A percentile compares a stretch with the other conserved stretches of the same genome.
Conservation (phyloP, 1,139 yeast species). For the Magnusiomyces tetraspermus region DNA sequence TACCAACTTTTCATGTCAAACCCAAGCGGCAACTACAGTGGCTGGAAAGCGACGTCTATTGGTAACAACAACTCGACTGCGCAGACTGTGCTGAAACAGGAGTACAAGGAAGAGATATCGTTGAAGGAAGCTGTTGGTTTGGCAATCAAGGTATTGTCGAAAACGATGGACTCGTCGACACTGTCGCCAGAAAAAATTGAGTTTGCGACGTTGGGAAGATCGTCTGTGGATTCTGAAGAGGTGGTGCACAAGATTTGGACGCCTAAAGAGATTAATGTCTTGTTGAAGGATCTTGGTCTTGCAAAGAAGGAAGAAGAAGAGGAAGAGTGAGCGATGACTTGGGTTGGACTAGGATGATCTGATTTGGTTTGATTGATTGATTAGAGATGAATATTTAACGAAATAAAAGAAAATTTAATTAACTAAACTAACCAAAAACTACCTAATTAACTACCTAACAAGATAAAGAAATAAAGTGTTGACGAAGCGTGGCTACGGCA, state of each 20-base stretch:
- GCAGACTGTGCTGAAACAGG: constrained; percentile 90
- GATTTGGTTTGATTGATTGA: too few species aligned
- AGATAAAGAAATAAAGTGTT: constrained; percentile 3
- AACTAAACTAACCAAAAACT: neutral
- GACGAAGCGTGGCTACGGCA: constrained; percentile 4
- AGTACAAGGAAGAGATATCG: constrained; percentile 72
- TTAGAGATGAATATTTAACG: neutral
- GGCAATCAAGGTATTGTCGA: constrained; percentile 84
- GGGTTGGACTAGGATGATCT: too few species aligned
- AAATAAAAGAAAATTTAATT: neutral
- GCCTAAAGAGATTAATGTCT: constrained; percentile 62
- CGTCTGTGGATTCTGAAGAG: constrained; percentile 37
- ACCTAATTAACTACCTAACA: neutral
- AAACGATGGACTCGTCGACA: constrained; percentile 86
- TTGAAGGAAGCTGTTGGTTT: constrained; percentile 76
- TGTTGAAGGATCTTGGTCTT: constrained; percentile 68
- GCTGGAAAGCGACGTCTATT: constrained; percentile 96
- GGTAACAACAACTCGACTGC: constrained; percentile 97
- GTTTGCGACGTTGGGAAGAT: constrained; percentile 64
- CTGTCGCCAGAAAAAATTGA: constrained; percentile 83
- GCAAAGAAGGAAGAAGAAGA: constrained; percentile 45
- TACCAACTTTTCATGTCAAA: constrained; percentile 91
- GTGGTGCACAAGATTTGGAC: constrained; percentile 68
- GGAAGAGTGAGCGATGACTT: too few species aligned
- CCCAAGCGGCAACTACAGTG: constrained; percentile 95